These are phyloP conservation scores for Lumnitzera littorea DNA, from an alignment of 345 rosid species.

Conservation along the genomic window DNA sequence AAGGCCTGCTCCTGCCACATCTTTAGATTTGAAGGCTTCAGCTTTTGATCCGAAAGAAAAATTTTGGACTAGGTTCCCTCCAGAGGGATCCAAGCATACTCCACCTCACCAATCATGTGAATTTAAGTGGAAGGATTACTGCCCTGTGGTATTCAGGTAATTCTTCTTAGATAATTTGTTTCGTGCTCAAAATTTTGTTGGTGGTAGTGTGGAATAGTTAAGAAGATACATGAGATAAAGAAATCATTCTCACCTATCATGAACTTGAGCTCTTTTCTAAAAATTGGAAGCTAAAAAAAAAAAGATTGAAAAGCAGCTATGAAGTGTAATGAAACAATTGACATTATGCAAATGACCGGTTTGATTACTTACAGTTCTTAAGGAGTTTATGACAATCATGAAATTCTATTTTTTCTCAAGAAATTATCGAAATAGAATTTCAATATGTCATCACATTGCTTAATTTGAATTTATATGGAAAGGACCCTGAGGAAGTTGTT, in stretches of 20 bases:
- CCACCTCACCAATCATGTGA: constrained; percentile 64
- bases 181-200: not conserved
- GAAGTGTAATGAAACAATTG: too few species aligned
- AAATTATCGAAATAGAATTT: not conserved
- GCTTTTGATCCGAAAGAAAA: constrained; percentile 78
- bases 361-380: too few species aligned
- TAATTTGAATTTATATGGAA: constrained; percentile 10
- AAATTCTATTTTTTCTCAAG: too few species aligned
- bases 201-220: too few species aligned
- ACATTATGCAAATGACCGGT: too few species aligned
- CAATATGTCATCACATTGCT: constrained; percentile 21
- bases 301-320: too few species aligned
- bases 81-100: constrained; percentile 67
- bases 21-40: constrained; percentile 43
- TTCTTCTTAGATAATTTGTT: not conserved
- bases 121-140: constrained; percentile 79
- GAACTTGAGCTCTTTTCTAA: too few species aligned
- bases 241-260: constrained; percentile 1
- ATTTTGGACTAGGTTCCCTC: constrained; percentile 72
- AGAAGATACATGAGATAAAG: too few species aligned
- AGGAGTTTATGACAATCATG: too few species aligned
- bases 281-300: too few species aligned
- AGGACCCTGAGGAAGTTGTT: constrained; percentile 94
- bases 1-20: constrained; percentile 52
- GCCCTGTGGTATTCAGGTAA: constrained; percentile 72